Percentiles rank a stretch among this genome's conserved stretches.
Conservation (phyloP, 805 yeast species). For the Komagataella pseudopastoris region DNA sequence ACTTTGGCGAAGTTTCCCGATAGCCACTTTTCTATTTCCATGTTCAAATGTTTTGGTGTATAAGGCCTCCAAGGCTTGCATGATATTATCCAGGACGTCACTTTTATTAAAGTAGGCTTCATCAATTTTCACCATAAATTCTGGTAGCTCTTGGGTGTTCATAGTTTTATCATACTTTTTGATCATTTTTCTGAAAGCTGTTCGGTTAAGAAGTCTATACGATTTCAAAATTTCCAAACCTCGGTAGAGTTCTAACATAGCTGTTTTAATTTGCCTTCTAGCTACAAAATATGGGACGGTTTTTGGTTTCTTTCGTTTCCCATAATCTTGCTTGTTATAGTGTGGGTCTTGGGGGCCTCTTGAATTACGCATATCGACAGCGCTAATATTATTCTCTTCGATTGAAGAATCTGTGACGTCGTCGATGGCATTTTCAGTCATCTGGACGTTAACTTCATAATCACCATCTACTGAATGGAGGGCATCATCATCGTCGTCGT, state of each 20-base stretch:
- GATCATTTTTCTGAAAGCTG: constrained; percentile 79
- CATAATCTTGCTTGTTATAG: constrained; percentile 37
- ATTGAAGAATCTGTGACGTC: not conserved
- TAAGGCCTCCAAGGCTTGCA: constrained; percentile 50
- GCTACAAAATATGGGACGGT: constrained; percentile 50
- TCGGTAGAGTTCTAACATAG: constrained; percentile 61
- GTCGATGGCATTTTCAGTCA: not conserved
- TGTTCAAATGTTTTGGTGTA: constrained; percentile 55
- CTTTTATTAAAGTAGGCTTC: constrained; percentile 45
- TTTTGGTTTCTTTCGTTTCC: constrained; percentile 11
- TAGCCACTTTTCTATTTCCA: constrained; percentile 57
- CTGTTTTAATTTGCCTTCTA: constrained; percentile 51
- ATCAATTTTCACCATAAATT: constrained; percentile 47
- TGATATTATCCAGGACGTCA: constrained; percentile 51
- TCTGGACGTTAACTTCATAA: not conserved
- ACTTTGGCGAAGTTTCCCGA: constrained; percentile 51
- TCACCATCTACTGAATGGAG: not conserved
- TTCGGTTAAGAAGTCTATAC: constrained; percentile 64
- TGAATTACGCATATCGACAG: not conserved
- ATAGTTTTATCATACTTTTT: constrained; percentile 83
- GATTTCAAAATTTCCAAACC: constrained; percentile 57
- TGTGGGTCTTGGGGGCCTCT: constrained; percentile 11
- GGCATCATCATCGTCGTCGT: constrained; percentile 1
- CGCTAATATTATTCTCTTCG: not conserved
- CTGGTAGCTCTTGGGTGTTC: constrained; percentile 23